Base-by-base conservation (phyloP, 805 yeast genomes). In the Wickerhamiella kurtzmanii region DNA sequence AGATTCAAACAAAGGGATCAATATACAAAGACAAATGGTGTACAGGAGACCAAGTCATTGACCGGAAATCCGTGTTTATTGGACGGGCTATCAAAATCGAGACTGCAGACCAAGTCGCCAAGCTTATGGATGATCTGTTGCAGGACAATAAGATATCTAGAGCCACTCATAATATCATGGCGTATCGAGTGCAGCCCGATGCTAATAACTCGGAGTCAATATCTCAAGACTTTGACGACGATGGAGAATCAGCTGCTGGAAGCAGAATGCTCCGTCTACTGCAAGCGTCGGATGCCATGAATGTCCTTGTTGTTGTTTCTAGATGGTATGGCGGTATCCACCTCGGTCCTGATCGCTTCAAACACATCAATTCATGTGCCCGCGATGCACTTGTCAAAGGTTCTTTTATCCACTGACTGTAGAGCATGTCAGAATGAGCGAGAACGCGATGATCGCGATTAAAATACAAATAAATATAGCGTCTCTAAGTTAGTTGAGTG, bases 211-310 rank as follows among this genome's bases (percentile, higher is more conserved):
- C 39, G 2, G 73, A 77, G 0, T 37, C 45, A 6, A 69, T 73
- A 35, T 73, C 71, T 43, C 92, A 84, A 56, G 96, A 92, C 56
- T 87, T 84, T 56, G 96, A 92, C 59, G 97, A 92, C 61, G 98
- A 89, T 60, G 98, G 98, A 2, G 98, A 92, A 60, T 73, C 94
- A 0, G 97, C 97, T 0, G 95, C 97, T 1, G 98, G 98, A 8
- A 77, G 88, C 3, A 68, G 96, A 48, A 66, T 88, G 71, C 63
- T 87, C 44, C 95, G 86, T 66, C 63, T 88, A 43, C 64, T 88
- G 53, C 76, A 83, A 35, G 74, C 49, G 35, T 55, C 62, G 83
- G 86, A 85, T 56, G 82, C 75, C 1, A 76, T 84, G 82, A 79
- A 88, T 60, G 84, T 83, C 3, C 74, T 87, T 52, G 95, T 88